A percentile compares a stretch with the other conserved stretches of the same genome.
Evolutionary conservation across 768 basidiomycete species (phyloP).

Genomic region (Coprinopsis sp.): DNA sequence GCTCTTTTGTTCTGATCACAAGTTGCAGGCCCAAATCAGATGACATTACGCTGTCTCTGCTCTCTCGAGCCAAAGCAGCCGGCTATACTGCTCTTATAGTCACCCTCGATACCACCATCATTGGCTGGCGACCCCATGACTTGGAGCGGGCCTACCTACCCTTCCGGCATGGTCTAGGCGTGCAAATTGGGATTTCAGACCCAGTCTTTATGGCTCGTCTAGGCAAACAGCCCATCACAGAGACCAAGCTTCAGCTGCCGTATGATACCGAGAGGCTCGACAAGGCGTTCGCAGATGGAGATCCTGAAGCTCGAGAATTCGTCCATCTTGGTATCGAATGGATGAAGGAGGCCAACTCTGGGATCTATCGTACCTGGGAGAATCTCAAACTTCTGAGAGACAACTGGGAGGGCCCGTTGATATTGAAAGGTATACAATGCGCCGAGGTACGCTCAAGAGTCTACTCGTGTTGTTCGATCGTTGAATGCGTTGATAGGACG

Average conservation of each 20-base stretch:
- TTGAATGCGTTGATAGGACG: slow-evolving; percentile 39
- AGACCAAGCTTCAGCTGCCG: slow-evolving; percentile 47
- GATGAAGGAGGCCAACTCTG: slow-evolving; percentile 60
- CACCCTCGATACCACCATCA: slow-evolving; percentile 67
- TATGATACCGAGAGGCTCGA: slow-evolving; percentile 50
- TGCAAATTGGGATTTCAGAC: slow-evolving; percentile 66
- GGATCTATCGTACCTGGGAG: slow-evolving; percentile 64
- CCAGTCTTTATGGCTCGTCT: slow-evolving; percentile 71
- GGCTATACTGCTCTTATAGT: slow-evolving; percentile 73
- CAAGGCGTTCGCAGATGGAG: slow-evolving; percentile 39
- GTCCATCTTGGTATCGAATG: slow-evolving; percentile 55
- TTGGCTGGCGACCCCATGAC: slow-evolving; percentile 79
- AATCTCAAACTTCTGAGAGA: slow-evolving; percentile 63
- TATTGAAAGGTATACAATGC: slow-evolving; percentile 75
- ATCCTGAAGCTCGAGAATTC: slow-evolving; percentile 35
- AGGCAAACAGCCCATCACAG: slow-evolving; percentile 38
- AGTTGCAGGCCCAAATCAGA: slow-evolving; percentile 52
- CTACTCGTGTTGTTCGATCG: background rate
- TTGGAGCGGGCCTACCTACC: slow-evolving; percentile 61
- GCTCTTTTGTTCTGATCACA: slow-evolving; percentile 1
- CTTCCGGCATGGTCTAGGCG: slow-evolving; percentile 59
- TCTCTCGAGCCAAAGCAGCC: slow-evolving; percentile 58
- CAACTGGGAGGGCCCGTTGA: slow-evolving; percentile 73
- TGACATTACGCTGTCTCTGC: slow-evolving; percentile 59
- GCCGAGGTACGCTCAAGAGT: slow-evolving; percentile 40